A percentile compares a stretch with the other conserved stretches of the same genome.
These are phyloP conservation scores for Nadsonia starkeyi-henricii DNA, from an alignment of 1,139 yeast genomes.

Conservation along the genomic window DNA sequence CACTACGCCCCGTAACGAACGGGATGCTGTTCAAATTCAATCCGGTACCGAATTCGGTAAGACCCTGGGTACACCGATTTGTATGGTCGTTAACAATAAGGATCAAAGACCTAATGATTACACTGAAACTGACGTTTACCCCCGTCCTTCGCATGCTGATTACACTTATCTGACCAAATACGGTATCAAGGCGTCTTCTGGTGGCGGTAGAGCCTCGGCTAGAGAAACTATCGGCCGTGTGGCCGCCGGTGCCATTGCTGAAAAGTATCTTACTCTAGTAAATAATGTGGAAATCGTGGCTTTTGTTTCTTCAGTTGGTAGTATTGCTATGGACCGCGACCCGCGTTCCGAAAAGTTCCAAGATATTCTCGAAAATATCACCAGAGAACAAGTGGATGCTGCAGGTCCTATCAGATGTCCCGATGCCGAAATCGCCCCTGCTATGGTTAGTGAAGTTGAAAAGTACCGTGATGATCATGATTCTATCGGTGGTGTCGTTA, in stretches of 20 bases:
- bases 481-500: conserved; percentile 94
- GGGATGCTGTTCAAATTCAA: conserved; percentile 83
- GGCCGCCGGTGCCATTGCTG: conserved; percentile 98
- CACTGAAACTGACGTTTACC: conserved; percentile 85
- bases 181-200: conserved; percentile 85
- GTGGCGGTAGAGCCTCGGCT: conserved; percentile 96
- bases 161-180: conserved; percentile 83
- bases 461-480: conserved; percentile 76
- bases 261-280: conserved; percentile 64
- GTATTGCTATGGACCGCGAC: conserved; percentile 59
- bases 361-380: conserved; percentile 52
- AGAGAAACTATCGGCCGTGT: conserved; percentile 97
- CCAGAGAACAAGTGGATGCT: conserved; percentile 79
- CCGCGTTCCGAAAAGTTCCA: conserved; percentile 53
- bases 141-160: conserved; percentile 97
- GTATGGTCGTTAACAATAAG: conserved; percentile 81
- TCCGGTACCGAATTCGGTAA: conserved; percentile 86
- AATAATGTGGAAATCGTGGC: conserved; percentile 90
- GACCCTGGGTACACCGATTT: conserved; percentile 91
- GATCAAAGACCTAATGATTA: conserved; percentile 96
- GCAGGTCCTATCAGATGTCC: conserved; percentile 93
- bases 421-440: conserved; percentile 50
- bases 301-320: conserved; percentile 84
- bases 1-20: conserved; percentile 89
- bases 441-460: conserved; percentile 81